phyloP scores from a whole-genome alignment of 140 eudicot species.

The Anethum foeniculum region DNA sequence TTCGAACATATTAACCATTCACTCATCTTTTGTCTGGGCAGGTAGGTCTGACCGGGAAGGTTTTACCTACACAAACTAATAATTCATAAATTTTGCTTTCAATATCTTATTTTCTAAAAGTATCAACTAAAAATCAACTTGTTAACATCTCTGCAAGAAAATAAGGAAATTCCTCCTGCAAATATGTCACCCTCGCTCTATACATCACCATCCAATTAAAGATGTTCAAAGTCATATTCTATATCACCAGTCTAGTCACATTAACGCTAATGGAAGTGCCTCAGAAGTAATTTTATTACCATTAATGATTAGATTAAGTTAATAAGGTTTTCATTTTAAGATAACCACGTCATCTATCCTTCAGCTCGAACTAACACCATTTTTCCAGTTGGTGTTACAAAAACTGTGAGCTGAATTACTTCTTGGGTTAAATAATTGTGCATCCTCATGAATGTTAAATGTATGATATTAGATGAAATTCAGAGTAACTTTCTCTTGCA shows the following conservation, averaged over 20 bases:
- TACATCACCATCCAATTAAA: neutral
- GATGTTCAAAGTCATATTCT: neutral
- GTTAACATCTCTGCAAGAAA: neutral
- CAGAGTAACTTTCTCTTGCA: neutral
- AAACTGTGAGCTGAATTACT: neutral
- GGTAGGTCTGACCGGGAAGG: neutral
- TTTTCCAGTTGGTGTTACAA: neutral
- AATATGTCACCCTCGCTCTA: neutral
- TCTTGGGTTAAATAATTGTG: neutral
- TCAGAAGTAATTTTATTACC: no score
- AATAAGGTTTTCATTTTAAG: neutral
- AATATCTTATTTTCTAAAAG: neutral
- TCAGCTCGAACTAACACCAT: neutral
- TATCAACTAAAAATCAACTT: neutral
- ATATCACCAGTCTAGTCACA: neutral
- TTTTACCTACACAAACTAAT: neutral
- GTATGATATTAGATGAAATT: neutral
- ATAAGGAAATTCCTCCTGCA: neutral
- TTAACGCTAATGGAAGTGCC: neutral
- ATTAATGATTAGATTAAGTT: neutral
- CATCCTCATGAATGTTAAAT: neutral
- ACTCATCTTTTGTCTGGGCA: neutral
- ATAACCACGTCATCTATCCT: neutral
- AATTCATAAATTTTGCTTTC: neutral
- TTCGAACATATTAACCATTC: neutral